Evolutionary conservation across 805 yeast genomes (phyloP), one percentile per base, ranked within the genome.

Genomic region (Wickerhamiella shivajii): DNA sequence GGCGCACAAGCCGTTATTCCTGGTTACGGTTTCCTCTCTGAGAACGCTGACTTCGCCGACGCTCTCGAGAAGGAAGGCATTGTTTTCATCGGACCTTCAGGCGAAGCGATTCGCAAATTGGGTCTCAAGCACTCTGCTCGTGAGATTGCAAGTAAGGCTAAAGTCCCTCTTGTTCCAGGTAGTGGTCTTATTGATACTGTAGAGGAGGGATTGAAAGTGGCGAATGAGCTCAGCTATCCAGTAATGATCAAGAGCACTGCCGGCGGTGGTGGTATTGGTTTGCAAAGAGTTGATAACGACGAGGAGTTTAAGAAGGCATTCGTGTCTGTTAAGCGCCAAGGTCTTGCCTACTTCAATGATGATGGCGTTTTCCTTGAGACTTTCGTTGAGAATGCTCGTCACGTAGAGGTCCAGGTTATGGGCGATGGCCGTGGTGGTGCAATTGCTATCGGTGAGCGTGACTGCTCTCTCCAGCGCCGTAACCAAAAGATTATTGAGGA

Each of bases 221-320:
- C 95, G 11, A 73, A 69, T 12, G 60, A 68, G 46, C 62, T 87
- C 24, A 67, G 64, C 13, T 90, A 81, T 48, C 97, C 97, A 18
- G 71, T 87, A 21, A 87, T 87, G 97, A 80, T 90, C 32, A 87
- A 87, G 58, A 78, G 93, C 17, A 90, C 98, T 40, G 97, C 97
- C 17, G 98, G 98, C 53, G 98, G 98, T 51, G 98, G 98, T 57
- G 98, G 98, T 59, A 87, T 87, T 50, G 98, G 98, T 43, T 63
- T 87, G 46, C 96, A 87, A 56, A 79, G 84, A 52, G 96, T 85
- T 39, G 94, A 85, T 49, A 66, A 73, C 22, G 79, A 70, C 44
- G 72, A 55, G 13, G 96, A 90, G 39, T 73, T 90, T 42, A 80
- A 73, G 58, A 61, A 77, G 41, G 92, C 85, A 10, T 87, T 83